Evolutionary conservation across 1,139 yeast genomes (phyloP).

Genomic region (Lodderomyces beijingensis): DNA sequence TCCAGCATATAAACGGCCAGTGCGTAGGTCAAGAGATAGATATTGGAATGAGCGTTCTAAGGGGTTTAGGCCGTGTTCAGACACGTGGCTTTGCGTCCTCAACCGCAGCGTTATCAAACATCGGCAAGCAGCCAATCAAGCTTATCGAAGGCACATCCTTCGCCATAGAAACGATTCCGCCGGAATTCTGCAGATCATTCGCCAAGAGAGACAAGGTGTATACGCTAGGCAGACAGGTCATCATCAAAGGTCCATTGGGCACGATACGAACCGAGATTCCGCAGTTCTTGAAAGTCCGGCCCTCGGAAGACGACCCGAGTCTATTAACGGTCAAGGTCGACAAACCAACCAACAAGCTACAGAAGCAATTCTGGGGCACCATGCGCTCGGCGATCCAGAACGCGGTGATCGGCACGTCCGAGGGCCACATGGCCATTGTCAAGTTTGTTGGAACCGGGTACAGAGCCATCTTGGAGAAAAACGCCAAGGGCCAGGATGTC

Average conservation of each 20-base stretch:
- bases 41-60: neutral
- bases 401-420: conserved; percentile 80
- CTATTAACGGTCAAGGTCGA: conserved; percentile 52
- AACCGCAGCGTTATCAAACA: conserved; percentile 28
- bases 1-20: too few species aligned
- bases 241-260: conserved; percentile 83
- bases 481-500: conserved; percentile 49
- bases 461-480: conserved; percentile 69
- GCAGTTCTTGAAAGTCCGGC: conserved; percentile 53
- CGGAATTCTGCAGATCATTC: conserved; percentile 49
- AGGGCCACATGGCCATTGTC: conserved; percentile 85
- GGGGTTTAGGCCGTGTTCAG: conserved; percentile 2
- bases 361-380: conserved; percentile 95
- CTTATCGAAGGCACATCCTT: conserved; percentile 30
- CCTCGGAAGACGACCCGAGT: conserved; percentile 19
- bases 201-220: conserved; percentile 65
- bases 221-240: conserved; percentile 55
- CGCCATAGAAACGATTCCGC: conserved; percentile 34
- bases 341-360: conserved; percentile 58
- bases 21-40: too few species aligned
- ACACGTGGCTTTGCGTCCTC: conserved; percentile 24
- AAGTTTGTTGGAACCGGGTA: conserved; percentile 97
- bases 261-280: conserved; percentile 62
- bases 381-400: conserved; percentile 75
- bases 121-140: conserved; percentile 40